These are phyloP conservation scores for Kodamaea fukazawae DNA, from an alignment of 805 yeast genomes.

Conservation along the genomic window DNA sequence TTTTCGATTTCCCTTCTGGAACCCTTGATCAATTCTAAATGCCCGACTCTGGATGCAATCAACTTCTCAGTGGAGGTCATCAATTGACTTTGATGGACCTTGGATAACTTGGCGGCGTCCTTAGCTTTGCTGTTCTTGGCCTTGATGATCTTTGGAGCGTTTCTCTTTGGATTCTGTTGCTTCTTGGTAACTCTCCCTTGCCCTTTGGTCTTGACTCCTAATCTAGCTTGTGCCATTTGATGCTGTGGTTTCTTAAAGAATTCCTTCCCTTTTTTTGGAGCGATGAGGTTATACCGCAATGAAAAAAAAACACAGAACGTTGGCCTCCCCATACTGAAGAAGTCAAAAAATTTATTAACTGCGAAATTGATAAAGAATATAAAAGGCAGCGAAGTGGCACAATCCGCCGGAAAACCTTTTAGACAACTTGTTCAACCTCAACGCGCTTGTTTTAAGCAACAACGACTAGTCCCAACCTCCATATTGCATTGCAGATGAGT, in stretches of 20 bases:
- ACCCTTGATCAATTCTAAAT: constrained; percentile 86
- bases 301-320: not conserved
- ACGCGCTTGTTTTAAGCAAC: no score
- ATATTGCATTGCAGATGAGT: constrained; percentile 5
- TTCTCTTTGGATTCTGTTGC: constrained; percentile 65
- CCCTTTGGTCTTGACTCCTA: constrained; percentile 53
- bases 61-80: constrained; percentile 74
- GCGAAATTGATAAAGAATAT: no score
- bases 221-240: constrained; percentile 70
- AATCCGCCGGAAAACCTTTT: no score
- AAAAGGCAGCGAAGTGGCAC: no score
- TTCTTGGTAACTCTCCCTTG: constrained; percentile 60
- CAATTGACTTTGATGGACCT: constrained; percentile 54
- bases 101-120: constrained; percentile 51
- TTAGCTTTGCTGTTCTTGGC: constrained; percentile 58
- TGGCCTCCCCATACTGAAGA: no score
- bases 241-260: not conserved
- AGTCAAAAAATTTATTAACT: no score
- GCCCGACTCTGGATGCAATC: constrained; percentile 89
- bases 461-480: not conserved
- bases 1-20: constrained; percentile 81
- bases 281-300: not conserved
- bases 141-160: constrained; percentile 65
- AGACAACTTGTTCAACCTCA: no score
- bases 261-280: no score